Conservation (phyloP, 2,329 filamentous ascomycete genomes). For the Dactylonectria estremocensis region DNA sequence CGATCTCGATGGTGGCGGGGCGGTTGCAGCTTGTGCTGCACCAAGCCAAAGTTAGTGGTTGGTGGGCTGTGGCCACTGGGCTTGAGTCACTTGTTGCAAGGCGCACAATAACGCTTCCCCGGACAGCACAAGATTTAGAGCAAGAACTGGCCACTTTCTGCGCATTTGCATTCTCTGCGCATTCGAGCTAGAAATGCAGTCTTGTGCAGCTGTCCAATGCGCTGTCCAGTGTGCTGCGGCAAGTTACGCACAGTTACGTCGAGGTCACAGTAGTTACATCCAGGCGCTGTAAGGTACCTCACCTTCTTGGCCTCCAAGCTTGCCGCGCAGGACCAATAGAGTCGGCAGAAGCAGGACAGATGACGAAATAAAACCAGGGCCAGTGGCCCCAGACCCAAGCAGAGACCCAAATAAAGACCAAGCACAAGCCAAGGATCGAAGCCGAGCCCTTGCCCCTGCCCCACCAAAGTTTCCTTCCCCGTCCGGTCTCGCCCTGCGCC, state of each 20-base stretch:
- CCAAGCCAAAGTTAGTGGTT: not conserved
- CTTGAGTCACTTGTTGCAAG: not conserved
- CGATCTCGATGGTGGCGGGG: not conserved
- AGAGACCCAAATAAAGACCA: not conserved
- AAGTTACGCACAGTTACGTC: not conserved
- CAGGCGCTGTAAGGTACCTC: conserved; percentile 6
- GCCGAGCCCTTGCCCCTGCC: conserved; percentile 37
- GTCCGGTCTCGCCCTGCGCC: not conserved
- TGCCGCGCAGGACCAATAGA: not conserved
- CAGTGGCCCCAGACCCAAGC: conserved; percentile 34
- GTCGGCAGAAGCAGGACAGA: conserved; percentile 19
- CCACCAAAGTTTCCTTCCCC: conserved; percentile 23
- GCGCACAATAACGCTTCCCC: not conserved
- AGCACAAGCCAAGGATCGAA: conserved; percentile 36
- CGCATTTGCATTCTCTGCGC: too few relatives aligned
- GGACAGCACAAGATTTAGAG: not conserved
- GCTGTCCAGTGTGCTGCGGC: not conserved
- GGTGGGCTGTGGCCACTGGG: not conserved
- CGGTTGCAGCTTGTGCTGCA: not conserved
- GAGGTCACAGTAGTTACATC: not conserved
- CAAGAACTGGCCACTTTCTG: not conserved
- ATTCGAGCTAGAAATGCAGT: not conserved
- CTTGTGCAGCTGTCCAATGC: not conserved
- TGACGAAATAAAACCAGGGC: conserved; percentile 45
- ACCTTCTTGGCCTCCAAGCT: too few relatives aligned